Evolutionary conservation across 805 yeast species (phyloP).

Genomic region (Candida ficus): DNA sequence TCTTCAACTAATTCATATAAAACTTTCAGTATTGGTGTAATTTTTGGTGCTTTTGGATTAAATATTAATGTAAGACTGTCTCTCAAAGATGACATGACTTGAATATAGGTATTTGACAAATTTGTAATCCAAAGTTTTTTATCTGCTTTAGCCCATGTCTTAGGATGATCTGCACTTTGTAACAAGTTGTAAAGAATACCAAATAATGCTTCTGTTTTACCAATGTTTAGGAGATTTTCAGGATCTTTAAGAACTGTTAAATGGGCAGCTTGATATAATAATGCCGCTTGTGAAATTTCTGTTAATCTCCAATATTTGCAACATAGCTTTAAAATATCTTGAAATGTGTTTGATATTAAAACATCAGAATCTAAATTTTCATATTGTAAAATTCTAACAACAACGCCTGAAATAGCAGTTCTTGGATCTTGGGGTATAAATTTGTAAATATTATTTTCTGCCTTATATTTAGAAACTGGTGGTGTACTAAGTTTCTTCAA

Average conservation of each 20-base stretch:
- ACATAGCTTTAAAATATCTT: conserved; percentile 39
- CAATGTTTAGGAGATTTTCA: conserved; percentile 27
- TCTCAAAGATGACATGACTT: conserved; percentile 41
- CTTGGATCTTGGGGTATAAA: conserved; percentile 40
- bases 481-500: conserved; percentile 15
- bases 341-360: conserved; percentile 38
- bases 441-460: not conserved
- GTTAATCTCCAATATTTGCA: conserved; percentile 57
- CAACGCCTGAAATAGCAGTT: conserved; percentile 34
- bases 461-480: not conserved
- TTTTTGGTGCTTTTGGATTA: conserved; percentile 47
- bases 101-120: conserved; percentile 40
- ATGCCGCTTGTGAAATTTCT: conserved; percentile 41
- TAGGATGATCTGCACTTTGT: conserved; percentile 23
- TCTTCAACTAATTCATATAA: conserved; percentile 46
- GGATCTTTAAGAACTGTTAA: conserved; percentile 25
- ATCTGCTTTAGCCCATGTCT: conserved; percentile 40
- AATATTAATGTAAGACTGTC: conserved; percentile 37
- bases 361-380: conserved; percentile 24
- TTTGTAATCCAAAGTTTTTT: conserved; percentile 45
- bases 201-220: conserved; percentile 30
- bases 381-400: conserved; percentile 38
- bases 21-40: conserved; percentile 46
- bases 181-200: conserved; percentile 24
- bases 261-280: conserved; percentile 47